A percentile compares a stretch with the other conserved stretches of the same genome.
Conservation (phyloP, 2,329 filamentous ascomycete genomes). For the Polychaeton citri region DNA sequence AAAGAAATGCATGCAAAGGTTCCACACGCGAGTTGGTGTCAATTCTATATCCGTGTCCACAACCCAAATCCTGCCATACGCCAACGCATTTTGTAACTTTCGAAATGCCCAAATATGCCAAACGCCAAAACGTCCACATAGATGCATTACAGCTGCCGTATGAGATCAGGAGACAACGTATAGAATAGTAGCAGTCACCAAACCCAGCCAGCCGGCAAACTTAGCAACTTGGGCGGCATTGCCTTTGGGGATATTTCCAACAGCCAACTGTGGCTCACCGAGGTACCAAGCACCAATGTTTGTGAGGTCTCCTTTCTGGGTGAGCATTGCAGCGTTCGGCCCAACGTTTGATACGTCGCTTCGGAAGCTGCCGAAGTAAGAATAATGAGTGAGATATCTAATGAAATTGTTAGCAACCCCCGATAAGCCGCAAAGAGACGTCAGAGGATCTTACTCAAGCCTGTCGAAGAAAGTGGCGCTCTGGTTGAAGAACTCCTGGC, state of each 20-base stretch:
- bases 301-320: conserved; percentile 53
- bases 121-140: no score
- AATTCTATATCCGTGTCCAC: no score
- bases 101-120: no score
- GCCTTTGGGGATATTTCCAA: conserved; percentile 24
- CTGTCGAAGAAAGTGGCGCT: conserved; percentile 55
- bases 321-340: conserved; percentile 57
- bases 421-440: no score
- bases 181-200: conserved; percentile 8
- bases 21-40: no score
- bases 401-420: conserved; percentile 1
- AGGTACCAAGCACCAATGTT: conserved; percentile 69
- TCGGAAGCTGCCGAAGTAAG: conserved; percentile 64
- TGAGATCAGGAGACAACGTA: no score
- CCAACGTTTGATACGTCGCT: conserved; percentile 60
- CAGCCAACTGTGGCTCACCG: conserved; percentile 30
- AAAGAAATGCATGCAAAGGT: no score
- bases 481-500: conserved; percentile 55
- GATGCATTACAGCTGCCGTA: no score
- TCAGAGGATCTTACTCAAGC: conserved; percentile 30
- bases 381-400: conserved; percentile 51
- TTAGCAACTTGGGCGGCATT: conserved; percentile 10
- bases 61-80: no score
- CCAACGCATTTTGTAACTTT: no score
- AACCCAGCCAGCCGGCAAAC: conserved; percentile 15